These are phyloP conservation scores for Candida ascalaphidarum DNA, from an alignment of 805 yeast species.

Conservation along the genomic window DNA sequence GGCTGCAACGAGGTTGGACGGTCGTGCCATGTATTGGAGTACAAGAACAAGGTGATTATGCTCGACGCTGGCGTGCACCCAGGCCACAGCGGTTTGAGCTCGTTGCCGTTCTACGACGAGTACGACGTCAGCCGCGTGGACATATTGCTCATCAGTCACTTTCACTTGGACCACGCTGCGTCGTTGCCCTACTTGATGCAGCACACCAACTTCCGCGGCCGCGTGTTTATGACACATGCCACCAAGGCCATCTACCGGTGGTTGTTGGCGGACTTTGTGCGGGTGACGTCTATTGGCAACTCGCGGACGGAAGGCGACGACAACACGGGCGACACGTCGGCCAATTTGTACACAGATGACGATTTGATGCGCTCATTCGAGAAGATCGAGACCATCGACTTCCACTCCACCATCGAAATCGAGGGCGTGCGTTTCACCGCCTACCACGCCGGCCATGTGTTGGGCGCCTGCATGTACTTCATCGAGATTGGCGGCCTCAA, in stretches of 20 bases:
- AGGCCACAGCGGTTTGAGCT: slow-evolving; percentile 80
- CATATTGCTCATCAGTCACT: slow-evolving; percentile 80
- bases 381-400: slow-evolving; percentile 86
- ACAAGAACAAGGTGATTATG: slow-evolving; percentile 93
- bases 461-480: slow-evolving; percentile 97
- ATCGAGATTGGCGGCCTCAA: slow-evolving; percentile 91
- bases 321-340: slow-evolving; percentile 12
- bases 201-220: slow-evolving; percentile 87
- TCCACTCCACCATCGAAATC: slow-evolving; percentile 89
- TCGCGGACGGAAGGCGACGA: slow-evolving; percentile 24
- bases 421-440: slow-evolving; percentile 96
- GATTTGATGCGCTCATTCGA: slow-evolving; percentile 85
- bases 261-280: slow-evolving; percentile 88
- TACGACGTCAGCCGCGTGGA: slow-evolving; percentile 86
- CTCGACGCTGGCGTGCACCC: slow-evolving; percentile 98
- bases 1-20: slow-evolving; percentile 99
- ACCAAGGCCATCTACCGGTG: slow-evolving; percentile 97
- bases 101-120: slow-evolving; percentile 93
- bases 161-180: slow-evolving; percentile 97
- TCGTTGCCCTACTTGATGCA: slow-evolving; percentile 97
- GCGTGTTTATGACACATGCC: slow-evolving; percentile 98
- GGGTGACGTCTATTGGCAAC: slow-evolving; percentile 63
- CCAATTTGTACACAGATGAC: slow-evolving; percentile 76
- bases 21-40: slow-evolving; percentile 87
- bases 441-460: slow-evolving; percentile 98